A percentile compares a stretch with the other conserved stretches of the same genome.
Evolutionary conservation across 495 filamentous ascomycete genomes (phyloP).

Genomic region (Annulohypoxylon bovei): DNA sequence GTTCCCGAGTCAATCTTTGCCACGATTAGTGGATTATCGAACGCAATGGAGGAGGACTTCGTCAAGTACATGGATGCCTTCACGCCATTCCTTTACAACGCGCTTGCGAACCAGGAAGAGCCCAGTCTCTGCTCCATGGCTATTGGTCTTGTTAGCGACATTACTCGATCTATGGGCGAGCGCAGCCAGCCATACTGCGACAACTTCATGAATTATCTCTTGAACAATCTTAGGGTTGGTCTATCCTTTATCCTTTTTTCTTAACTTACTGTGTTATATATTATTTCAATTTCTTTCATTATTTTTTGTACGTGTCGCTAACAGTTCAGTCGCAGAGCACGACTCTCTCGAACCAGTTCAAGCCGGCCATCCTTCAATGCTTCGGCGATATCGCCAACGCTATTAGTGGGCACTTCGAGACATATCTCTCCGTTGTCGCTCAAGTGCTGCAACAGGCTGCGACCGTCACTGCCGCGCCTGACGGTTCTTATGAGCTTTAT

Average conservation of each 20-base stretch:
- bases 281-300: background rate
- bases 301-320: constrained; percentile 35
- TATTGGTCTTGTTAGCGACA: constrained; percentile 95
- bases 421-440: constrained; percentile 89
- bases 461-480: constrained; percentile 73
- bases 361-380: constrained; percentile 96
- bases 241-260: background rate
- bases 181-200: constrained; percentile 94
- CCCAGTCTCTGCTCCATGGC: constrained; percentile 94
- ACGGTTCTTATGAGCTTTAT: constrained; percentile 86
- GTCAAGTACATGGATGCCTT: constrained; percentile 97
- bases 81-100: constrained; percentile 87
- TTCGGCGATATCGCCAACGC: constrained; percentile 98
- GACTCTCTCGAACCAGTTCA: constrained; percentile 90
- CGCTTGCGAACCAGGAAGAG: constrained; percentile 94
- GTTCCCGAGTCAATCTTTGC: constrained; percentile 95
- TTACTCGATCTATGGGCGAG: constrained; percentile 88
- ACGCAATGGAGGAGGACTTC: constrained; percentile 90
- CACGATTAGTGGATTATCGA: constrained; percentile 84
- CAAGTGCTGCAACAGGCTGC: constrained; percentile 94
- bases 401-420: constrained; percentile 91
- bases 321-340: constrained; percentile 61
- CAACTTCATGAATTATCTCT: constrained; percentile 94
- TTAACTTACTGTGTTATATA: background rate
- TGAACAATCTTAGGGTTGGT: constrained; percentile 87